phyloP scores from a whole-genome alignment of 2,329 filamentous ascomycete species.

The Colletotrichum cordylinicola region DNA sequence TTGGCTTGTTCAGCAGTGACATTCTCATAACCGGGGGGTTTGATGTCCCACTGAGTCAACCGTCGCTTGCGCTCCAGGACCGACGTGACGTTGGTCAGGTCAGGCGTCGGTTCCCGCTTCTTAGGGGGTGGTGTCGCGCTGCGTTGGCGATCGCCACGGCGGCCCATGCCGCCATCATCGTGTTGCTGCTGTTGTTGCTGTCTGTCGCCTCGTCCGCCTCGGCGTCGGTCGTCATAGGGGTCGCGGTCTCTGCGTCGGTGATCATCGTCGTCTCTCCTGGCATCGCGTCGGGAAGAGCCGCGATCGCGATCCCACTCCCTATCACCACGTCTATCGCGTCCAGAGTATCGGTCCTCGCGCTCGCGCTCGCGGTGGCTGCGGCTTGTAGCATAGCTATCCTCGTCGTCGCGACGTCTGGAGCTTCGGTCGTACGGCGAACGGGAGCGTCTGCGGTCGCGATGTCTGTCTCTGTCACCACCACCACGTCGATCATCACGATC shows the following conservation, averaged over 20 bases:
- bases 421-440: slow-evolving; percentile 80
- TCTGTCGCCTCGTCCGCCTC: slow-evolving; percentile 52
- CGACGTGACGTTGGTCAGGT: slow-evolving; percentile 85
- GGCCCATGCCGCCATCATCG: slow-evolving; percentile 37
- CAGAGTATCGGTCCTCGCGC: slow-evolving; percentile 88
- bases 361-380: slow-evolving; percentile 92
- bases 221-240: slow-evolving; percentile 53
- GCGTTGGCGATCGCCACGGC: slow-evolving; percentile 65
- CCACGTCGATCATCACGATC: slow-evolving; percentile 39
- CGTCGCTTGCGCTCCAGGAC: slow-evolving; percentile 88
- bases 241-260: slow-evolving; percentile 62
- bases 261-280: slow-evolving; percentile 72
- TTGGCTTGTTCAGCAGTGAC: slow-evolving; percentile 99
- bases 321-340: slow-evolving; percentile 71
- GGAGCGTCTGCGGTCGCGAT: slow-evolving; percentile 75
- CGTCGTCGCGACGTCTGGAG: slow-evolving; percentile 74
- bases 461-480: slow-evolving; percentile 41
- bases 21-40: slow-evolving; percentile 96
- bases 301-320: slow-evolving; percentile 80
- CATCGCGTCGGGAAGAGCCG: slow-evolving; percentile 63
- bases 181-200: slow-evolving; percentile 34
- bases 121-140: slow-evolving; percentile 84
- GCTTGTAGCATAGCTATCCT: slow-evolving; percentile 90
- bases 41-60: slow-evolving; percentile 99
- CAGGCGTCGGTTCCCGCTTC: slow-evolving; percentile 94